A percentile compares a stretch with the other conserved stretches of the same genome.
phyloP scores from a whole-genome alignment of 805 yeast species.

The Hanseniaspora mollemarum region DNA sequence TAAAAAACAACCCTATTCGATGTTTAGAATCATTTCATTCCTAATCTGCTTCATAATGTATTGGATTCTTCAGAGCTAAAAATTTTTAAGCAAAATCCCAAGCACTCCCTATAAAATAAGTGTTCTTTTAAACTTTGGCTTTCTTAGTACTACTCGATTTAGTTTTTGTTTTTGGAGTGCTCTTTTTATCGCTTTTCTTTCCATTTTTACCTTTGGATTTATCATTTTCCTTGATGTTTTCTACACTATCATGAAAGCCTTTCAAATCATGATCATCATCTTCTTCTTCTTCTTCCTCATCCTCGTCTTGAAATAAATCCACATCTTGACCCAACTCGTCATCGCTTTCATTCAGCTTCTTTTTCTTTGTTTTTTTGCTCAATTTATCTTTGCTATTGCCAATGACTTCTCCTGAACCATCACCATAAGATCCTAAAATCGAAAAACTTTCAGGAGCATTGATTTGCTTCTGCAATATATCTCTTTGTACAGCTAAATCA shows the following conservation, averaged over 20 bases:
- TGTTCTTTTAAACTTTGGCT: too few relatives aligned
- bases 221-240: not conserved
- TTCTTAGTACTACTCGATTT: not conserved
- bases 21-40: too few relatives aligned
- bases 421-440: slow-evolving; percentile 14
- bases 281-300: slow-evolving; percentile 9
- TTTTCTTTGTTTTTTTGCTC: not conserved
- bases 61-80: too few relatives aligned
- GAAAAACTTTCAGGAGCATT: slow-evolving; percentile 14
- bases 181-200: too few relatives aligned
- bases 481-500: slow-evolving; percentile 14
- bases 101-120: too few relatives aligned
- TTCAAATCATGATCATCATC: slow-evolving; percentile 10
- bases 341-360: not conserved
- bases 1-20: too few relatives aligned
- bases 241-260: not conserved
- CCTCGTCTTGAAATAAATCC: not conserved
- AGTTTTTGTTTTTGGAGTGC: not conserved
- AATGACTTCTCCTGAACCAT: not conserved
- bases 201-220: not conserved
- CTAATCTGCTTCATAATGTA: too few relatives aligned
- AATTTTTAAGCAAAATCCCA: too few relatives aligned
- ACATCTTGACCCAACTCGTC: slow-evolving; percentile 3
- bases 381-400: not conserved
- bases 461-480: slow-evolving; percentile 13